phyloP scores from a whole-genome alignment of 345 rosid genomes.

The Gossypium longicalyx region DNA sequence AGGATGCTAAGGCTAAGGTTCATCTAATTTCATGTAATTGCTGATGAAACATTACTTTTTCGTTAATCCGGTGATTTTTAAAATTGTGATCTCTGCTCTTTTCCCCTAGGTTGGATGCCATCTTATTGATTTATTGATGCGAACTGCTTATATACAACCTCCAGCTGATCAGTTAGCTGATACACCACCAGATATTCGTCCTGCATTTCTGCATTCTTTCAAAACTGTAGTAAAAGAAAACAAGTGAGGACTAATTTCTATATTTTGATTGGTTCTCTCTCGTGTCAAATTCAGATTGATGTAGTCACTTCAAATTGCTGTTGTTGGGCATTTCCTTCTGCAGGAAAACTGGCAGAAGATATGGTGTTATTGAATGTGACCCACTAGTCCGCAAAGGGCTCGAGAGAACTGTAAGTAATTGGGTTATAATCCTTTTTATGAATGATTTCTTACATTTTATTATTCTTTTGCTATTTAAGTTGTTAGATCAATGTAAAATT shows the following conservation, averaged over 20 bases:
- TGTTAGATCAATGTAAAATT: neutral
- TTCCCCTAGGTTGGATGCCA: slow-evolving; percentile 84
- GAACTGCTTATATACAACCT: slow-evolving; percentile 81
- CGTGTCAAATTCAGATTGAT: neutral
- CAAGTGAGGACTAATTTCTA: slow-evolving; percentile 41
- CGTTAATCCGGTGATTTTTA: neutral
- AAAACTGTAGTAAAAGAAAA: slow-evolving; percentile 44
- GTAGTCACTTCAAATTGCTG: slow-evolving; percentile 12
- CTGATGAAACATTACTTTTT: slow-evolving; percentile 6
- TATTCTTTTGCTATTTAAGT: slow-evolving; percentile 1
- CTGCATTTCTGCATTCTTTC: slow-evolving; percentile 81
- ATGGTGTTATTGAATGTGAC: slow-evolving; percentile 81
- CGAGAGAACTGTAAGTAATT: slow-evolving; percentile 69
- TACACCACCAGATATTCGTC: slow-evolving; percentile 76
- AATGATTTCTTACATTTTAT: neutral
- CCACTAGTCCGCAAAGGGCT: slow-evolving; percentile 82
- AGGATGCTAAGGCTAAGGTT: slow-evolving; percentile 82
- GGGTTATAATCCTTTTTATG: slow-evolving; percentile 4
- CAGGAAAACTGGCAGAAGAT: slow-evolving; percentile 67
- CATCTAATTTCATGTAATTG: slow-evolving; percentile 26
- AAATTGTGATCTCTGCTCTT: slow-evolving; percentile 12
- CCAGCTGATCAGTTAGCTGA: slow-evolving; percentile 59
- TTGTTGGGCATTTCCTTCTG: slow-evolving; percentile 20
- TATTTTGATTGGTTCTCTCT: slow-evolving; percentile 15
- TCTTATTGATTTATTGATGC: slow-evolving; percentile 71